These are phyloP conservation scores for Ambrosiella xylebori DNA, from an alignment of 2,329 filamentous ascomycete species.

Conservation along the genomic window DNA sequence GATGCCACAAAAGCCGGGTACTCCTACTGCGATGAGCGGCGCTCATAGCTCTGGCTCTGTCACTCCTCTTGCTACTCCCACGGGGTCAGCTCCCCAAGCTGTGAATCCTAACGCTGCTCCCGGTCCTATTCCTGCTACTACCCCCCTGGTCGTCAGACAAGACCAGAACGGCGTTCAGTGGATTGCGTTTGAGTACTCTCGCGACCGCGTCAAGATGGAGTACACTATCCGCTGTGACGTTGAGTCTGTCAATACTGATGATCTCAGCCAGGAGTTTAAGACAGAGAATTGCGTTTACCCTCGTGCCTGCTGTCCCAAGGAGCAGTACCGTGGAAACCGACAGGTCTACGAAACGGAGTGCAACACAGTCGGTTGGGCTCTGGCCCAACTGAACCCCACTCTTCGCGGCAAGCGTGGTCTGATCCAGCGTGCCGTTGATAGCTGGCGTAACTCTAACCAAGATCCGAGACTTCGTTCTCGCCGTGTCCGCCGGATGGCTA, in stretches of 20 bases:
- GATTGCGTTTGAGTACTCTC: conserved; percentile 97
- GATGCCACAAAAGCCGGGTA: conserved; percentile 36
- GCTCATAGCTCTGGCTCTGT: conserved; percentile 18
- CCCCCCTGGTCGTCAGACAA: conserved; percentile 81
- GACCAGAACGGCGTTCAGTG: conserved; percentile 95
- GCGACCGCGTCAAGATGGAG: conserved; percentile 96
- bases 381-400: conserved; percentile 82
- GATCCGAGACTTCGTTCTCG: conserved; percentile 81
- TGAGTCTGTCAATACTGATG: conserved; percentile 85
- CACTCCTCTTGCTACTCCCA: conserved; percentile 27
- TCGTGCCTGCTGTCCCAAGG: conserved; percentile 82
- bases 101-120: conserved; percentile 83
- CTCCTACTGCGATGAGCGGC: conserved; percentile 23
- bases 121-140: conserved; percentile 91
- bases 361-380: conserved; percentile 98
- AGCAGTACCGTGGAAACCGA: conserved; percentile 90
- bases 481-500: conserved; percentile 85
- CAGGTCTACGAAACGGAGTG: conserved; percentile 96
- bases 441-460: conserved; percentile 98
- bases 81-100: conserved; percentile 29
- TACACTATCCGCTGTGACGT: conserved; percentile 98
- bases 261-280: conserved; percentile 76
- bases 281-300: conserved; percentile 97
- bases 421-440: conserved; percentile 93
- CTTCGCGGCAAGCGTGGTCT: conserved; percentile 85